Evolutionary conservation across 2,329 filamentous ascomycete genomes (phyloP), one percentile per base, ranked within the genome.

Genomic region (Talaromyces sp.): DNA sequence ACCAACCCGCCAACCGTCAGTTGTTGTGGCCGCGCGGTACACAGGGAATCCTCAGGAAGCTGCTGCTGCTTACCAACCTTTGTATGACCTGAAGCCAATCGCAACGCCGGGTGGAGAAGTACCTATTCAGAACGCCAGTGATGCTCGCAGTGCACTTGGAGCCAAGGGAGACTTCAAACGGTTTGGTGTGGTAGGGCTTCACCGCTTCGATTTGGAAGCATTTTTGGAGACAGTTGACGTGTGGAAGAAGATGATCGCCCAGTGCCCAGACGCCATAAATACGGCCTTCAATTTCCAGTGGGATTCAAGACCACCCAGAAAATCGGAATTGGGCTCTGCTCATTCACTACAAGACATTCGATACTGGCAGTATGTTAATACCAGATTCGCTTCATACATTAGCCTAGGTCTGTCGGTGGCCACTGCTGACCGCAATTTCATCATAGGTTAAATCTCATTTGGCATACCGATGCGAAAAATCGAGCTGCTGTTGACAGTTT

Each of bases 1-100:
- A 10, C 68, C 63, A 17, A 53, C 64, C 61, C 66, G 64, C 5
- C 70, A 56, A n/a, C 69, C 63, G 45, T 71, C 70, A 52, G 11
- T 63, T 22, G 39, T 61, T 43, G 50, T 63, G 28, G 48, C 58
- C 1, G 57, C 61, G n/a, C 56, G 60, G 17, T 56, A 56, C 51
- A 62, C 53, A n/a, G 61, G 61, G 9, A 45, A 60, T 55, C 58
- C 39, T 25, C 10, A 56, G 48, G 48, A 52, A 39, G 43, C 58
- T 39, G 17, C 48, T 17, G 31, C 60, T 35, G 63, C 63, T 19
- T 64, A 60, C 54, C 55, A 53, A 36, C n/a, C 57, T 13, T 57
- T 65, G 5, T 63, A 63, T 45, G 57, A 62, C 37, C 56, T 65
- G 6, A 50, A 60, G 17, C 63, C 63, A 11, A 25, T 65, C 5